Evolutionary conservation across 2,329 filamentous ascomycete species (phyloP), one percentile per base, ranked within the genome.

Genomic region (Sporothrix variecibatus): DNA sequence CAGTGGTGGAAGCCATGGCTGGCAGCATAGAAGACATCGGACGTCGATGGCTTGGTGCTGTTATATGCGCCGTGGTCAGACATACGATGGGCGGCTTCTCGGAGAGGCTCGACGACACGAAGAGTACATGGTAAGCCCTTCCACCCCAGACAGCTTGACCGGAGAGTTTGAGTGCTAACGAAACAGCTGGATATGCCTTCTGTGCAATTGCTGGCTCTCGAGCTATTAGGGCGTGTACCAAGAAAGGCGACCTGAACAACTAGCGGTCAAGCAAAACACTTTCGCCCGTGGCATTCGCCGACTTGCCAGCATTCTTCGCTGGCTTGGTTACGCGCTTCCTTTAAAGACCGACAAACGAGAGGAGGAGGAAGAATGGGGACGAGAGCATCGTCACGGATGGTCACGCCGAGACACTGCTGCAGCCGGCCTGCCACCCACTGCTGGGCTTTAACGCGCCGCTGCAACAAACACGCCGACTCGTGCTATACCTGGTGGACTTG

Each of bases 401-500:
- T 74, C 7, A 51, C 64, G 4, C 71, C 72, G 46, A 31, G n/a
- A 26, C 20, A 6, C 28, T 64, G 0, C 38, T 68, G 4, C 31
- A 40, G 0, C 46, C 69, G 1, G 23, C 84, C 11, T 87, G 53
- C 58, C 28, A 53, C 6, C 73, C 71, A 4, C 64, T 70, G 0
- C 31, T 94, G 1, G 96, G 95, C 11, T 94, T 97, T 83, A 97
- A 97, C 79, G 96, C n/a, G 96, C 34, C 90, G 96, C 69, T 91
- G 90, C 80, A 98, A 97, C 84, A 99, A 99, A 82, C 87, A 91
- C 67, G 93, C 93, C 11, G 96, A 99, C 82, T 98, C 96, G 0
- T 99, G 96, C 83, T 99, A 99, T 82, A 92, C 90, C 28, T 99
- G 95, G 86, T 99, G 96, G 96, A 94, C 93, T 0, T 0, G 87